A percentile compares a stretch with the other conserved stretches of the same genome.
Evolutionary conservation across 257 asterid genomes (phyloP).

Genomic region (Solanum piurae): DNA sequence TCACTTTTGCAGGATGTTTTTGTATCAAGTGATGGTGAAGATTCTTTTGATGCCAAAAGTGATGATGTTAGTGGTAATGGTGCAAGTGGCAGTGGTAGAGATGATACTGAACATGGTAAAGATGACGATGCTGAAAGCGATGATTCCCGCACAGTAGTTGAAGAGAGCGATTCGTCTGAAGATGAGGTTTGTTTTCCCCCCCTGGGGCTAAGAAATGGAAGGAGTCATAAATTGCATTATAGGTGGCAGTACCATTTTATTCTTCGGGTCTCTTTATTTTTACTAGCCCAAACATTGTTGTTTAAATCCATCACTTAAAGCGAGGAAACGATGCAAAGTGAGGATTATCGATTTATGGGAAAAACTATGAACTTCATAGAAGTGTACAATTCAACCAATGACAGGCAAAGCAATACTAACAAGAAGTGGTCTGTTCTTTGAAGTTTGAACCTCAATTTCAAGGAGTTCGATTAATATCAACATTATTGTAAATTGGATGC

Average conservation of each 20-base stretch:
- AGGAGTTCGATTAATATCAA: neutral
- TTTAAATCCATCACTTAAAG: neutral
- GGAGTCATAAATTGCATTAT: neutral
- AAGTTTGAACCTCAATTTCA: neutral
- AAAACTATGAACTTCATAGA: neutral
- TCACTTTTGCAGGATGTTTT: conserved; percentile 27
- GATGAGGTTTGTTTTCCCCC: conserved; percentile 47
- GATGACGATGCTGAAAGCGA: conserved; percentile 28
- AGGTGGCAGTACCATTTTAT: neutral
- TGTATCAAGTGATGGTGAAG: conserved; percentile 25
- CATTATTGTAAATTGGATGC: neutral
- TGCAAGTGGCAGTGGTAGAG: conserved; percentile 7
- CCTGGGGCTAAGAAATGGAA: neutral
- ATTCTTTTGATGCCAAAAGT: neutral
- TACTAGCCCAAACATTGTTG: neutral
- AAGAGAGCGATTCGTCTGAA: conserved; percentile 82
- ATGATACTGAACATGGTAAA: conserved; percentile 8
- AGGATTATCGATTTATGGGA: neutral
- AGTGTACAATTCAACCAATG: neutral
- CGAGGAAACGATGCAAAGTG: neutral
- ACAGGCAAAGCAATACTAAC: neutral
- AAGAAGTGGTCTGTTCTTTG: neutral
- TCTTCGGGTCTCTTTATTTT: neutral
- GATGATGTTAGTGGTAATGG: conserved; percentile 1
- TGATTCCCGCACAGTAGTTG: conserved; percentile 33